A percentile compares a stretch with the other conserved stretches of the same genome.
These are phyloP conservation scores for Fusarium keratoplasticum DNA, from an alignment of 2,329 filamentous ascomycete genomes.

Conservation along the genomic window DNA sequence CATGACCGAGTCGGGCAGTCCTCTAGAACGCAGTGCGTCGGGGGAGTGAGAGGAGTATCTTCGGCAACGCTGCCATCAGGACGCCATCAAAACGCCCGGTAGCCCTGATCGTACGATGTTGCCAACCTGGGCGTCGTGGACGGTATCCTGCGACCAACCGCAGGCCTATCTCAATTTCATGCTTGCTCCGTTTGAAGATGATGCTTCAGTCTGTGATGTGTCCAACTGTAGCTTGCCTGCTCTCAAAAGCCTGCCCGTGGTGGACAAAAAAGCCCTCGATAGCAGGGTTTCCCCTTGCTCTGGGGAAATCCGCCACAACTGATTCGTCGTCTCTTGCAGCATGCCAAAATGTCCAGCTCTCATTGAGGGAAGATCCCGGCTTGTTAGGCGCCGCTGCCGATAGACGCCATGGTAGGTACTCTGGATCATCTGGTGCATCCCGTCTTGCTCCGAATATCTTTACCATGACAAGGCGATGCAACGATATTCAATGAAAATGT, in stretches of 20 bases:
- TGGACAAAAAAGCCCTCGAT: background rate
- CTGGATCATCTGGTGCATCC: background rate
- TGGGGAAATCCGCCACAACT: background rate
- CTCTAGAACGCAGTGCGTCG: conserved; percentile 12
- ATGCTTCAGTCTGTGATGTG: background rate
- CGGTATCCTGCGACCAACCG: background rate
- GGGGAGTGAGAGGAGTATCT: conserved; percentile 12
- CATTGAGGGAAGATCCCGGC: background rate
- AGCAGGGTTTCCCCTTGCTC: background rate
- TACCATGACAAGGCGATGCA: background rate
- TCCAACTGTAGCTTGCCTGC: background rate
- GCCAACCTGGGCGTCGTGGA: background rate
- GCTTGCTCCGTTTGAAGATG: background rate
- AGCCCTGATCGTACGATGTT: conserved; percentile 36
- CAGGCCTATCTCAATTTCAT: background rate
- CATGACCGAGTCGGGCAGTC: conserved; percentile 25
- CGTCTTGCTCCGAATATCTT: background rate
- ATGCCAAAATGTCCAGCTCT: background rate
- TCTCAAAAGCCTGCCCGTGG: background rate
- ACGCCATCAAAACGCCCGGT: conserved; percentile 19
- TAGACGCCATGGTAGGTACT: background rate
- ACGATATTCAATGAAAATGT: background rate
- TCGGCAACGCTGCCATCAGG: conserved; percentile 4
- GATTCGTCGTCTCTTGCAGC: background rate
- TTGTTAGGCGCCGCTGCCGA: background rate